These are phyloP conservation scores for Candida taoyuanica DNA, from an alignment of 805 yeast genomes.

Conservation along the genomic window DNA sequence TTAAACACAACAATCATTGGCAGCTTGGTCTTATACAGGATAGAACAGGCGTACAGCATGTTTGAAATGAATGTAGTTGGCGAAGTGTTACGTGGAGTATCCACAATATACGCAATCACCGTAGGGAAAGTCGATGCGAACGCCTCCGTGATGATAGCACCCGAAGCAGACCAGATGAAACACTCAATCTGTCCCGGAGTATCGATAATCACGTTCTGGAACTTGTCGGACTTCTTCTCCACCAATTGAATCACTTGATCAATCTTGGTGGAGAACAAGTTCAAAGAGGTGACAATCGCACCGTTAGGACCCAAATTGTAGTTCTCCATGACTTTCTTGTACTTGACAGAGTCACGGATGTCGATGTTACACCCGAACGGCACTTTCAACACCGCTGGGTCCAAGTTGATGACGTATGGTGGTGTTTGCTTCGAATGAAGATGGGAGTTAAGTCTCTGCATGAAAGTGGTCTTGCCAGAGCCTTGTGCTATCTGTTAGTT, in stretches of 20 bases:
- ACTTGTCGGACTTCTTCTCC: constrained; percentile 60
- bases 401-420: constrained; percentile 91
- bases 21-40: constrained; percentile 87
- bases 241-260: constrained; percentile 89
- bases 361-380: constrained; percentile 95
- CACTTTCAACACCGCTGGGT: constrained; percentile 93
- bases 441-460: constrained; percentile 91
- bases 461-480: constrained; percentile 95
- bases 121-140: constrained; percentile 96
- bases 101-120: constrained; percentile 90
- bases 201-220: constrained; percentile 77
- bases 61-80: constrained; percentile 98
- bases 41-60: constrained; percentile 97
- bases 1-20: constrained; percentile 97
- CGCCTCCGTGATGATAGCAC: constrained; percentile 93
- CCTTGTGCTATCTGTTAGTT: no score
- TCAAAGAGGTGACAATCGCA: constrained; percentile 92
- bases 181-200: constrained; percentile 99
- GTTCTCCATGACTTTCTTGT: constrained; percentile 94
- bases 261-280: constrained; percentile 88
- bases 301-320: constrained; percentile 97
- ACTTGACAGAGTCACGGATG: constrained; percentile 92
- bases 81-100: constrained; percentile 89
- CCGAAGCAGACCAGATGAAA: constrained; percentile 98
- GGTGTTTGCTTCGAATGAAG: constrained; percentile 65